Percentiles rank a stretch among this genome's conserved stretches.
Evolutionary conservation across 2,329 filamentous ascomycete genomes (phyloP).

Genomic region (Neonectria hederae): DNA sequence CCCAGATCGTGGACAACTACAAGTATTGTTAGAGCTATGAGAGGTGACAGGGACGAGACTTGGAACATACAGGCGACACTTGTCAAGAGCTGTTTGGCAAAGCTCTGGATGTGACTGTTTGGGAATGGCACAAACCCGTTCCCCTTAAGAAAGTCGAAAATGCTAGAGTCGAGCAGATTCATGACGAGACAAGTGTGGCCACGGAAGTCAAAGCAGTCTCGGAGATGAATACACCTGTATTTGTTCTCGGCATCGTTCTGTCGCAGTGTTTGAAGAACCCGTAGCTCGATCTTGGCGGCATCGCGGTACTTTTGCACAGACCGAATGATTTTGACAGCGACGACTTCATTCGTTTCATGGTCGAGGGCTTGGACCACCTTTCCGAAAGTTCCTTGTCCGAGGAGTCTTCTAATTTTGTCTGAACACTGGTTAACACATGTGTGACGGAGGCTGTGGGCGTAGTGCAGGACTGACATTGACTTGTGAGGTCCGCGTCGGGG

Average conservation of each 20-base stretch:
- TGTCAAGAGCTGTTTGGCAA: slow-evolving; percentile 93
- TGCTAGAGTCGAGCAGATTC: slow-evolving; percentile 86
- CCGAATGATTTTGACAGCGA: slow-evolving; percentile 97
- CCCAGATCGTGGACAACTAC: slow-evolving; percentile 94
- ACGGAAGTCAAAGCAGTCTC: slow-evolving; percentile 96
- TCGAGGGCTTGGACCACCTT: slow-evolving; percentile 98
- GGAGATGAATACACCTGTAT: slow-evolving; percentile 95
- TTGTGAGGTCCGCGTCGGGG: slow-evolving; percentile 84
- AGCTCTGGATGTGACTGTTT: slow-evolving; percentile 97
- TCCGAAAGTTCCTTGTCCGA: slow-evolving; percentile 97
- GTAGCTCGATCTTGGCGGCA: slow-evolving; percentile 91
- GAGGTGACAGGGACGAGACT: not conserved
- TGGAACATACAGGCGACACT: slow-evolving; percentile 92
- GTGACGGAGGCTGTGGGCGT: too few species aligned
- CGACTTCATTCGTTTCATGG: slow-evolving; percentile 75
- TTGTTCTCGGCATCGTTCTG: slow-evolving; percentile 91
- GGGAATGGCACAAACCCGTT: slow-evolving; percentile 97
- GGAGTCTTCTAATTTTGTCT: slow-evolving; percentile 89
- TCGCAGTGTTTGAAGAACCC: slow-evolving; percentile 89
- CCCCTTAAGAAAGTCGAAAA: slow-evolving; percentile 97
- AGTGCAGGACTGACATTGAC: slow-evolving; percentile 76
- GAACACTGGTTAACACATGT: not conserved
- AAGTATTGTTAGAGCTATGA: slow-evolving; percentile 23
- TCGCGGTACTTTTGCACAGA: slow-evolving; percentile 99
- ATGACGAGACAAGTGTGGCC: slow-evolving; percentile 92